These are phyloP conservation scores for Globisporangium spinosum DNA, from an alignment of 352 stramenopile genomes.

Conservation along the genomic window DNA sequence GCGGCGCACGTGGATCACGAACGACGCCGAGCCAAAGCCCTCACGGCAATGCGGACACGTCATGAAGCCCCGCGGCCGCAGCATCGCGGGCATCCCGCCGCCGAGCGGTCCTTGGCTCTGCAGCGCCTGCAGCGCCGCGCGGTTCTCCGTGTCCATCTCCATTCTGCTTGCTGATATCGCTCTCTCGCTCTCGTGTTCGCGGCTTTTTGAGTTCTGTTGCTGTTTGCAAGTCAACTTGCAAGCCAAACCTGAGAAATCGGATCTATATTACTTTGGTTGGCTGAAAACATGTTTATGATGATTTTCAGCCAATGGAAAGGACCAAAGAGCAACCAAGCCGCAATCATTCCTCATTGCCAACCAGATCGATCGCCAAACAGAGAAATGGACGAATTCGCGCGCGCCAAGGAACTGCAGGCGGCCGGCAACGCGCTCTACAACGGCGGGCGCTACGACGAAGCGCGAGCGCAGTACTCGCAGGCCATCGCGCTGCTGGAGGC, in stretches of 20 bases:
- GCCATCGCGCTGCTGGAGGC: conserved; percentile 32
- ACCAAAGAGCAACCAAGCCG: not conserved
- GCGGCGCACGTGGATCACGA: conserved; percentile 58
- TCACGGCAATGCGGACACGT: conserved; percentile 55
- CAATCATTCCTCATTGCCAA: conserved; percentile 8
- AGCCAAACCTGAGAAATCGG: not conserved
- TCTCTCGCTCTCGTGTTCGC: not conserved
- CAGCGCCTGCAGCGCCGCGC: conserved; percentile 34
- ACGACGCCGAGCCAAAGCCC: conserved; percentile 52
- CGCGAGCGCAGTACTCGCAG: conserved; percentile 43
- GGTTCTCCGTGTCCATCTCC: conserved; percentile 32
- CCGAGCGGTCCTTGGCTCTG: conserved; percentile 15
- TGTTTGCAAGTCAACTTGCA: not conserved
- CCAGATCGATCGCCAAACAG: not conserved
- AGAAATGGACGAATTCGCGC: not conserved
- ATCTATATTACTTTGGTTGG: not conserved
- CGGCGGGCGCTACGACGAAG: conserved; percentile 54
- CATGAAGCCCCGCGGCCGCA: conserved; percentile 20
- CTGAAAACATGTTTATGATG: not conserved
- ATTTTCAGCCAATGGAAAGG: not conserved
- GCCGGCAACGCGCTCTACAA: conserved; percentile 52
- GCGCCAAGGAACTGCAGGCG: conserved; percentile 32
- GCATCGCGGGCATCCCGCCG: conserved; percentile 7
- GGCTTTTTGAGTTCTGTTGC: not conserved
- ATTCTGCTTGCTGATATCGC: not conserved